Evolutionary conservation across 345 rosid genomes (phyloP), one percentile per base, ranked within the genome.

Genomic region (Eucalyptus paniculata): DNA sequence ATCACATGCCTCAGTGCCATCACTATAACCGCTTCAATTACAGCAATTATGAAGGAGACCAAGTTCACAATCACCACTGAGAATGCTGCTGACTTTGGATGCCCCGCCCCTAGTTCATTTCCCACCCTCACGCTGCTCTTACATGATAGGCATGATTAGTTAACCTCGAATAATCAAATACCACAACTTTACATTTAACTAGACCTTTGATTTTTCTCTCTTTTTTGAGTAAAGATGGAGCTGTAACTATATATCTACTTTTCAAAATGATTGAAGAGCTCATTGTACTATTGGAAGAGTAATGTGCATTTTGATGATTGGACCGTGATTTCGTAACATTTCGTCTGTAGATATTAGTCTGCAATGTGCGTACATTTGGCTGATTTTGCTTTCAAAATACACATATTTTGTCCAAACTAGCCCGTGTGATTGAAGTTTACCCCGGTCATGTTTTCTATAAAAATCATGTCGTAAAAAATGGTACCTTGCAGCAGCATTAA

Each of bases 401-500:
- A 40, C 9, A 6, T 40, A 40, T 77, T 77, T 77, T 40, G 30
- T 37, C 17, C 65, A 19, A 26, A 32, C 42, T 86, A 49, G 40
- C 14, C 60, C 13, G 4, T 2, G 42, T 11, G 17, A 21, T 87
- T 1, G 69, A 34, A n/a, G 40, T 23, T 51, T 54, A 34, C 69
- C 45, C 47, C 0, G 8, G 42, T 86, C 23, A n/a, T 7, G 15
- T 47, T 18, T 47, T n/a, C 40, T 86, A 47, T 50, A 11, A 34
- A 30, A 37, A 17, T 53, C 28, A 54, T 7, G 26, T 34, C 4
- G 4, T 60, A 19, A 51, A 37, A 17, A 23, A 85, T 45, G 12
- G 34, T 89, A 96, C 98, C 99, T 96, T 86, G 95, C 98, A 83
- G 98, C 98, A 11, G 99, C 98, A 85, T 96, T 97, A 93, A 97